A percentile compares a stretch with the other conserved stretches of the same genome.
Conservation (phyloP, 257 asterid species). For the Euphrasia confusa region DNA sequence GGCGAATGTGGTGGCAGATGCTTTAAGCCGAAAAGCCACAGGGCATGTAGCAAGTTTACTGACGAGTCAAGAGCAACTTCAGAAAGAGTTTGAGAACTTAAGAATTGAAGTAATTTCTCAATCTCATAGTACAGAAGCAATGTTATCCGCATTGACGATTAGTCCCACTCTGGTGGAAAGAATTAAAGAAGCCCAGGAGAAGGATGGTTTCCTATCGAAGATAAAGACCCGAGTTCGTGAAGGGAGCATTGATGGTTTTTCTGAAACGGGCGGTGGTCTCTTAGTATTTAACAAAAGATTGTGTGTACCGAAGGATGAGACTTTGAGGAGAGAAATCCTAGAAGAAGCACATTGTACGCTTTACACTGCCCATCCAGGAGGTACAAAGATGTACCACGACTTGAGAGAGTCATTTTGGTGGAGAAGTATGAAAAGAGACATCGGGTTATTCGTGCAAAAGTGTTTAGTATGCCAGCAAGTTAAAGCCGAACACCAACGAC, state of each 20-base stretch:
- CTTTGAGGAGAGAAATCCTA: neutral
- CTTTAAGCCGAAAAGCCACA: neutral
- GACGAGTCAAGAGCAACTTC: too few species aligned
- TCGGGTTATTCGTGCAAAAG: neutral
- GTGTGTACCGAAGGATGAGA: neutral
- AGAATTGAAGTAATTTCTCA: neutral
- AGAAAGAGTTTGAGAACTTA: too few species aligned
- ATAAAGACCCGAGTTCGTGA: neutral
- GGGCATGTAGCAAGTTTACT: neutral
- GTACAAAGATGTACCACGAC: neutral
- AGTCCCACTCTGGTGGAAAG: neutral
- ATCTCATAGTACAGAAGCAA: neutral
- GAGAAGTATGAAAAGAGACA: neutral
- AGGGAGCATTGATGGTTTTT: neutral
- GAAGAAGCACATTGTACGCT: neutral
- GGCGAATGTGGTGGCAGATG: neutral
- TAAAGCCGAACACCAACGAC: neutral
- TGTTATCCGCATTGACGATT: neutral
- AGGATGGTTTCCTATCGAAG: neutral
- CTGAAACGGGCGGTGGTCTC: neutral
- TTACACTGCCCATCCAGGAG: neutral
- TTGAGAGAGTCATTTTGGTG: neutral
- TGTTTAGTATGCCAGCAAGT: neutral
- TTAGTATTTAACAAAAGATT: neutral
- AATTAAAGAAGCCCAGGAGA: neutral